Conservation (phyloP, 1,284 basidiomycete genomes). For the Rhodotorula sp. region DNA sequence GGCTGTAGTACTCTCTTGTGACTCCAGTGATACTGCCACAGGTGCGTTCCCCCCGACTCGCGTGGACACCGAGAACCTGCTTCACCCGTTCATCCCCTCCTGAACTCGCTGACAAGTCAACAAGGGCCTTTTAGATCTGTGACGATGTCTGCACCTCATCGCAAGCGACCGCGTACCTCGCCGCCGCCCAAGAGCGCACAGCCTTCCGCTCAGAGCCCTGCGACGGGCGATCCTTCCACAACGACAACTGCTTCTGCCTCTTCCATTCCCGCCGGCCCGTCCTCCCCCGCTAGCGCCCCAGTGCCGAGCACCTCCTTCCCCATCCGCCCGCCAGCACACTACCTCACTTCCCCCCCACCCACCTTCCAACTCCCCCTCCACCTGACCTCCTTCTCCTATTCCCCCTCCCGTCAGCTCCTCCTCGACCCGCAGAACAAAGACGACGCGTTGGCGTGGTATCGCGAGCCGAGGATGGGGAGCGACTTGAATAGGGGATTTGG, state of each 20-base stretch:
- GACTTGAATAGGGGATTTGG: conserved; percentile 52
- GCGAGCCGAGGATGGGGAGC: conserved; percentile 59
- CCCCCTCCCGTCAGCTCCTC: conserved; percentile 45
- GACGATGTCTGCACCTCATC: neutral
- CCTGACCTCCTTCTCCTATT: conserved; percentile 67
- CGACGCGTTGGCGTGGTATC: conserved; percentile 66
- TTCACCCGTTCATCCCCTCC: no score
- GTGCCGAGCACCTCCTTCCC: neutral
- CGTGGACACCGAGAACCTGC: no score
- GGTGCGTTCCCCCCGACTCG: no score
- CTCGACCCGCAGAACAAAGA: conserved; percentile 49
- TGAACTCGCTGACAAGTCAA: neutral
- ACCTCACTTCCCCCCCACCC: conserved; percentile 29
- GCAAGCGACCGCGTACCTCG: conserved; percentile 13
- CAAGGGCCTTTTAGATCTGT: neutral
- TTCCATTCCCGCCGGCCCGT: neutral
- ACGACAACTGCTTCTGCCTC: neutral
- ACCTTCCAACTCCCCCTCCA: conserved; percentile 63
- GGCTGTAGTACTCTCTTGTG: no score
- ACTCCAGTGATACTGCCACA: no score
- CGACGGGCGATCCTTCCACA: neutral
- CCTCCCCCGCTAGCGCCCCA: neutral
- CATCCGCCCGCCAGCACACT: conserved; percentile 14
- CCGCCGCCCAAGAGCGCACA: neutral
- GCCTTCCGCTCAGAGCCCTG: neutral